Base-by-base conservation (phyloP, 345 rosid species). In the Carallia pectinifolia region DNA sequence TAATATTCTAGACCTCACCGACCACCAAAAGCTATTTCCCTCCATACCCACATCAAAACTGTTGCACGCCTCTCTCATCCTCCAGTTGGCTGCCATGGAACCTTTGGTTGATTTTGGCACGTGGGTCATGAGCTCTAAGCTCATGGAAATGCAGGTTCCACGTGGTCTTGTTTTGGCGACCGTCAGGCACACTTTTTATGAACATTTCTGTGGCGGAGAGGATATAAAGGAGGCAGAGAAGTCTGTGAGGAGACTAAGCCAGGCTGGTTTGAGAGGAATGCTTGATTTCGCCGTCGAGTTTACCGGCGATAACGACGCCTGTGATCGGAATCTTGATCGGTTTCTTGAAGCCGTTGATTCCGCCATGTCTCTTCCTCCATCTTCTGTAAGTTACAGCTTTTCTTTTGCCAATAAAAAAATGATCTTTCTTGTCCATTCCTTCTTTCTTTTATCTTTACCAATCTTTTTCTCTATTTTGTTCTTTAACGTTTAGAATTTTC, bases 191-290 rank as follows among this genome's bases (percentile, higher is more conserved):
- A 91, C 88, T n/a, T 85, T 91, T 53, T 91, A 81, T 40, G 89
- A 88, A 62, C 98, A 94, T 54, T 94, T 94, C 47, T 91, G 96
- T 29, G 97, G 89, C 4, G 98, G 98, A 6, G 97, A 90, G 70
- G 75, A 70, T 13, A 71, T 77, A 1, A 47, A 36, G 10, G 91
- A 87, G 69, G 93, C 85, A 0, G 81, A 61, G 2, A 31, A 72
- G 27, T 82, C 83, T 54, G 74, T 87, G 1, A 62, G 72, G 79
- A 83, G 67, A 74, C 61, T 85, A 7, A 79, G 86, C 56, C 80
- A 80, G 38, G 70, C 87, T 13, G 97, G 97, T 5, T 69, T 94
- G 62, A 80, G 87, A 61, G 91, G 85, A 16, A 94, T 94, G 96
- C 80, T 91, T 64, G 90, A 79, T 34, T 94, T 83, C 44, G 89